Evolutionary conservation across 371 early-diverging fungal genomes (phyloP).

Genomic region (Mucor plumbeus): DNA sequence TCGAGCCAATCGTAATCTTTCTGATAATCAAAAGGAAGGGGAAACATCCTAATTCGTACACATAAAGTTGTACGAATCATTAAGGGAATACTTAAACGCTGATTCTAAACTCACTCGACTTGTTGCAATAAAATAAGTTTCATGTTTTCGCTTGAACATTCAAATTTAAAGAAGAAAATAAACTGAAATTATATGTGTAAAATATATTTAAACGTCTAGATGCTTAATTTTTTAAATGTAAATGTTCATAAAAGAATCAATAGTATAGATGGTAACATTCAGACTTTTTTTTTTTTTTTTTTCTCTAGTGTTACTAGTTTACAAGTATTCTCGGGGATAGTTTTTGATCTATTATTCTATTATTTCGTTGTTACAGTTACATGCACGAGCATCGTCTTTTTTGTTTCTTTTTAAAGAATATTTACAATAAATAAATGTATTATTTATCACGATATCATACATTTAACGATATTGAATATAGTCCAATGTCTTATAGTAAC

Average conservation of each 20-base stretch:
- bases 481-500: no score
- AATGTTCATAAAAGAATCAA: no score
- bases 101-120: conserved; percentile 9
- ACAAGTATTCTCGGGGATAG: not conserved
- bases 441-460: no score
- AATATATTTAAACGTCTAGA: not conserved
- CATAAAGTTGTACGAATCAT: not conserved
- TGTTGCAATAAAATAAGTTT: not conserved
- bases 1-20: conserved; percentile 24
- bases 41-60: not conserved
- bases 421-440: no score
- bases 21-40: conserved; percentile 14
- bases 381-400: not conserved
- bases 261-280: not conserved
- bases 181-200: not conserved
- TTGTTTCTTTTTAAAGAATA: no score
- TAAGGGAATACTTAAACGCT: not conserved
- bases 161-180: not conserved
- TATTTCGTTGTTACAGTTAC: not conserved
- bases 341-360: not conserved
- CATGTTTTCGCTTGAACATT: no score
- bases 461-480: no score
- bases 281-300: not conserved
- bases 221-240: not conserved
- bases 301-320: not conserved